Percentiles rank a stretch among this genome's conserved stretches.
Conservation (phyloP, 371 early-diverging fungal genomes). For the Nematocida sp. region DNA sequence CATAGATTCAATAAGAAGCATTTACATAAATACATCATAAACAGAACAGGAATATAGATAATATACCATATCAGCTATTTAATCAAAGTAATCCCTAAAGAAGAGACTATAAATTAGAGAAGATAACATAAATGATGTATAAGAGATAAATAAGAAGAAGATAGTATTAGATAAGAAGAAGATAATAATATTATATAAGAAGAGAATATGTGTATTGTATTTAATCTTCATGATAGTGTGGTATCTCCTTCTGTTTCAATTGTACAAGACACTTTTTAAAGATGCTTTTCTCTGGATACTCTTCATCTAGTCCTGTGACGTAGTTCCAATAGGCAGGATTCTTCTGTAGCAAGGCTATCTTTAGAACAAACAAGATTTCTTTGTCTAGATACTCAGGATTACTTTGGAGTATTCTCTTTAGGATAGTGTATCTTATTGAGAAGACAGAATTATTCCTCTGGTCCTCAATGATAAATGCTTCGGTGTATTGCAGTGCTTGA, state of each 20-base stretch:
- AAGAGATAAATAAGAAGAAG: no score
- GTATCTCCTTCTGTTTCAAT: background rate
- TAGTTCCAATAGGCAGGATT: constrained; percentile 49
- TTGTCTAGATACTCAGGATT: background rate
- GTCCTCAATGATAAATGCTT: constrained; percentile 18
- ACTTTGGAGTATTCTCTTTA: background rate
- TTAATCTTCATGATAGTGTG: constrained; percentile 25
- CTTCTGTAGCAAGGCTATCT: constrained; percentile 3
- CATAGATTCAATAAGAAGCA: no score
- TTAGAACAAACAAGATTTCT: background rate
- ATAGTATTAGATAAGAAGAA: no score
- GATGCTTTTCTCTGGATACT: background rate
- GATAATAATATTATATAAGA: no score
- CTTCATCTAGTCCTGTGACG: constrained; percentile 1
- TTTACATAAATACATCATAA: no score
- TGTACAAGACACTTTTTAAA: background rate
- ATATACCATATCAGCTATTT: no score
- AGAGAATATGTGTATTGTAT: no score
- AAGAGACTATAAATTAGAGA: no score
- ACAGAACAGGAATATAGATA: no score
- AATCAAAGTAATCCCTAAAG: no score
- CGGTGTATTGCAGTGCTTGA: constrained; percentile 18
- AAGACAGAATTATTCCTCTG: constrained; percentile 41
- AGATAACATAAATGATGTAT: no score
- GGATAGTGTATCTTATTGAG: constrained; percentile 18